Base-by-base conservation (phyloP, 2,329 filamentous ascomycete genomes). In the Hypoxylon sp. region DNA sequence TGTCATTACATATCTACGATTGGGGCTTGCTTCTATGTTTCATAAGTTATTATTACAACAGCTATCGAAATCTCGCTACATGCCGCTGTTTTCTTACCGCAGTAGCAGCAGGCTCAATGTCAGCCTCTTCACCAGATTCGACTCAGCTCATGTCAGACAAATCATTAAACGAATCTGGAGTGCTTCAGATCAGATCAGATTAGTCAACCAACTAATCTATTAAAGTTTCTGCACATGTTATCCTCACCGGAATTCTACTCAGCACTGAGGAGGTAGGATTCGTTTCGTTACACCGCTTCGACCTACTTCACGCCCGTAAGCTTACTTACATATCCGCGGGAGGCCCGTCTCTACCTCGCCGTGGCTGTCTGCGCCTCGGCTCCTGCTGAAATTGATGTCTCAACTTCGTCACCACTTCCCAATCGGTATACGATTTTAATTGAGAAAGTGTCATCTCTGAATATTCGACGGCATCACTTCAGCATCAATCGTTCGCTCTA, bases 211-310 rank as follows among this genome's bases (percentile, higher is more conserved):
- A 42, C 7, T 52, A 28, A 53, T 42, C 33, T 53, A 53, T 40
- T 40, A 42, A 42, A 53, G 28, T 42, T 33, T 26, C 33, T 52
- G 16, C 6, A 40, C 6, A 18, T 40, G 16, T 40, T 20, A 40
- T 36, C 28, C 33, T 52, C 38, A 28, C 33, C 9, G 18, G 42
- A 26, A 28, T 26, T 33, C 45, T 51, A 45, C 49, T 54, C 57
- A 48, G 42, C 40, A 16, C 9, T 49, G 16, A 49, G 28, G 32
- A n/a, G n/a, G n/a, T 12, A 44, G 32, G 18, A 40, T 11, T 28
- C 18, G 44, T 49, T 11, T 28, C 18, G 44, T 49, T 40, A 61
- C 57, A 54, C 49, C 49, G 40, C 57, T 53, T 49, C 42, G 5
- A 38, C 16, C 30, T 53, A 24, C 32, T 53, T 48, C 20, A 53